These are phyloP conservation scores for Peterozyma toletana DNA, from an alignment of 805 yeast species.

Conservation along the genomic window DNA sequence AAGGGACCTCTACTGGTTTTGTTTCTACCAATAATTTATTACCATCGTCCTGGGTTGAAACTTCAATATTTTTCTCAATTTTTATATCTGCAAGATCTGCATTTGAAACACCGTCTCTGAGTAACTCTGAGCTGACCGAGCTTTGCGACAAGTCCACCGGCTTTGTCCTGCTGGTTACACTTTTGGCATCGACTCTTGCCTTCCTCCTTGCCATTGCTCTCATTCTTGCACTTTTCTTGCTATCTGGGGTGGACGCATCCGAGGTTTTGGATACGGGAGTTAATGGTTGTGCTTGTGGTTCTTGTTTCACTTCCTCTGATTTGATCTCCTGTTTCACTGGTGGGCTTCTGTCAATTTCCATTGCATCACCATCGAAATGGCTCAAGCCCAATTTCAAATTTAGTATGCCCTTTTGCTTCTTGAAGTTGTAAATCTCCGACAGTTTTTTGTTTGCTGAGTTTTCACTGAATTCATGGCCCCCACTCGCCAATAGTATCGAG, in stretches of 20 bases:
- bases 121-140: slow-evolving; percentile 52
- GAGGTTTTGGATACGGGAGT: slow-evolving; percentile 1
- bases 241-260: not conserved
- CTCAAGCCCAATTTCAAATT: slow-evolving; percentile 20
- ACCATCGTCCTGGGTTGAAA: slow-evolving; percentile 76
- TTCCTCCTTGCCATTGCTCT: slow-evolving; percentile 92
- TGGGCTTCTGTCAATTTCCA: slow-evolving; percentile 7
- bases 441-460: slow-evolving; percentile 5
- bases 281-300: not conserved
- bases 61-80: slow-evolving; percentile 22
- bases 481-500: slow-evolving; percentile 55
- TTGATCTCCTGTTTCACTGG: slow-evolving; percentile 13
- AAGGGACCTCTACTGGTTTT: slow-evolving; percentile 54
- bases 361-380: not conserved
- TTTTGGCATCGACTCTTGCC: slow-evolving; percentile 65
- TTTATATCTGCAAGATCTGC: slow-evolving; percentile 9
- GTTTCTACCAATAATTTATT: slow-evolving; percentile 82
- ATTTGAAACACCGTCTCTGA: slow-evolving; percentile 28
- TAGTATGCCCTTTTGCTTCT: slow-evolving; percentile 20
- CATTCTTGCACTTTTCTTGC: slow-evolving; percentile 61
- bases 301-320: slow-evolving; percentile 4
- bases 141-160: slow-evolving; percentile 69
- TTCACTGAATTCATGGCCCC: slow-evolving; percentile 34
- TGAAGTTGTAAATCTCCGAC: slow-evolving; percentile 8
- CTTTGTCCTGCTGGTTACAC: slow-evolving; percentile 31